phyloP scores from a whole-genome alignment of 345 rosid genomes.

The Crucihimalaya himalaica region DNA sequence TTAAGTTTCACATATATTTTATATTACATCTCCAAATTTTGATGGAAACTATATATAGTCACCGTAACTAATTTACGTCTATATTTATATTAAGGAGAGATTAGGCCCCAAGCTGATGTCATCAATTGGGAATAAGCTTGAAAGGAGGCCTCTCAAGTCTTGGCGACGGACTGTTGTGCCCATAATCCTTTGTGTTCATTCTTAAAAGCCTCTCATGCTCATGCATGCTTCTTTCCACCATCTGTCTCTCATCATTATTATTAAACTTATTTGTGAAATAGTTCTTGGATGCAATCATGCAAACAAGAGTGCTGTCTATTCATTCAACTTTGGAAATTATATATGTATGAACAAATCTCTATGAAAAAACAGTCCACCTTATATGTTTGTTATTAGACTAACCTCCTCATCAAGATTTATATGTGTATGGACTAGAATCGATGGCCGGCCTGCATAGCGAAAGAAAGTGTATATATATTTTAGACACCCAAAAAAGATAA shows the following conservation, averaged over 20 bases:
- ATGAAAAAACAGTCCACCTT: neutral
- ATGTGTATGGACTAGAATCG: constrained; percentile 20
- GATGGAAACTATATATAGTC: neutral
- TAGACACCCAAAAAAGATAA: too few relatives aligned
- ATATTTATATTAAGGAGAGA: neutral
- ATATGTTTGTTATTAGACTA: neutral
- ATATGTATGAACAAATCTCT: neutral
- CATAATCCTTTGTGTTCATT: constrained; percentile 63
- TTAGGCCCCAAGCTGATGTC: neutral
- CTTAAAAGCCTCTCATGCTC: constrained; percentile 66
- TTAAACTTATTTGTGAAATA: neutral
- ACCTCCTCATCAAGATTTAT: neutral
- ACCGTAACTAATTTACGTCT: neutral
- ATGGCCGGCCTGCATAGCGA: constrained; percentile 44
- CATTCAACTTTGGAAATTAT: neutral
- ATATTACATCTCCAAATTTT: neutral
- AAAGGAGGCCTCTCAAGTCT: constrained; percentile 73
- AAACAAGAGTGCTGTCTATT: neutral
- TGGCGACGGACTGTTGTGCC: constrained; percentile 62
- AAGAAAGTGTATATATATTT: neutral
- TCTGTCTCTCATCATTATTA: neutral
- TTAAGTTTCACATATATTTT: neutral
- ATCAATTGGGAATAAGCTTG: constrained; percentile 84
- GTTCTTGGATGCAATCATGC: neutral
- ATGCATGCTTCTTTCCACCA: constrained; percentile 31